phyloP scores from a whole-genome alignment of 2,329 filamentous ascomycete genomes.

The Calycina marina region DNA sequence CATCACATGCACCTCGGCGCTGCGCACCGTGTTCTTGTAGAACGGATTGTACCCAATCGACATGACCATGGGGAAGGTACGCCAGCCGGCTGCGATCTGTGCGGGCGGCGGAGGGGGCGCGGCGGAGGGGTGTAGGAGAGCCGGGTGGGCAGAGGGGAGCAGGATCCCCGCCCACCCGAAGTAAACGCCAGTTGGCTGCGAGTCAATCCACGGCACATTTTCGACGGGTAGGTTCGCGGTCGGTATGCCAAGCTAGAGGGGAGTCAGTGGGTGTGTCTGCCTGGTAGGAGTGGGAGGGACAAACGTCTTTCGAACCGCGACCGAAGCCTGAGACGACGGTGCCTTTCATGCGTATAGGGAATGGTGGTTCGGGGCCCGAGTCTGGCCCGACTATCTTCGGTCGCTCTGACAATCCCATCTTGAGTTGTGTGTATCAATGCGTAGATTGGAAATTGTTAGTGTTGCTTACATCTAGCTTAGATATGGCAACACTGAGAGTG shows the following conservation, averaged over 20 bases:
- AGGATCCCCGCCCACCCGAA: constrained; percentile 78
- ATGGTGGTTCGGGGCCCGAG: constrained; percentile 60
- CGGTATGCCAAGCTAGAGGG: constrained; percentile 69
- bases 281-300: constrained; percentile 10
- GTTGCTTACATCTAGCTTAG: too few species aligned
- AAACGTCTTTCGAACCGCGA: constrained; percentile 78
- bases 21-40: constrained; percentile 81
- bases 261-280: constrained; percentile 1
- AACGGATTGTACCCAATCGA: constrained; percentile 95
- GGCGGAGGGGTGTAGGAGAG: constrained; percentile 12
- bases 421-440: too few species aligned
- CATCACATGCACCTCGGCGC: constrained; percentile 82
- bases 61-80: constrained; percentile 77
- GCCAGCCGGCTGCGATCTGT: constrained; percentile 14
- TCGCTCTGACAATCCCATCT: too few species aligned
- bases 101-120: constrained; percentile 10
- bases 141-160: constrained; percentile 34
- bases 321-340: constrained; percentile 88
- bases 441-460: too few species aligned
- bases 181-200: constrained; percentile 70
- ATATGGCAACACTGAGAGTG: too few species aligned
- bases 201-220: constrained; percentile 43
- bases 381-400: constrained; percentile 61
- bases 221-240: constrained; percentile 84
- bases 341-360: constrained; percentile 70